Evolutionary conservation across 1,284 basidiomycete genomes (phyloP), one percentile per base, ranked within the genome.

Genomic region (Boletus mariae): DNA sequence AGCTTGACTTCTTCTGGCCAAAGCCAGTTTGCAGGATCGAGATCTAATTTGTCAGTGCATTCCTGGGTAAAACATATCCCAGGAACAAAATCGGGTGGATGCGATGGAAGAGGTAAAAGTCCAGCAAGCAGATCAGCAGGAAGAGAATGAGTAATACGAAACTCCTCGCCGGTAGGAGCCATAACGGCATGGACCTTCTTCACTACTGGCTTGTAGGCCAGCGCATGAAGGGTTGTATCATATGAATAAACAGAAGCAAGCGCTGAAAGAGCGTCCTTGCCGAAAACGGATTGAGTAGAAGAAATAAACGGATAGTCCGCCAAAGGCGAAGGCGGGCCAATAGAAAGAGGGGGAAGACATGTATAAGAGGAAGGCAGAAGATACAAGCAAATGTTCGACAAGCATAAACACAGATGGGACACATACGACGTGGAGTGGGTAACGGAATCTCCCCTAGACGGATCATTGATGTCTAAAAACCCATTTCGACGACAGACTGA

Each of bases 121-220:
- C 57, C 26, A 0, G 6, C 4, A 0, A 59, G 12, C 0, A 17
- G 53, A 3, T 59, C 6, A 0, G 37, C 17, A 0, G 46, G 44
- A 2, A 58, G 4, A 0, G 1, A 0, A 0, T 4, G 2, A 0
- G 26, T 4, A 0, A 52, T 34, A 0, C 5, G 11, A 11, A 26
- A 58, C n/a, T 56, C 37, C 20, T 45, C 26, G 1, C 3, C 11
- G 1, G 20, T 7, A 20, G 49, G 40, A 12, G 26, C 40, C 0
- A 34, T 5, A 0, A 53, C 45, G 0, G 15, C 8, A 0, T 4
- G 1, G 0, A 58, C 43, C 7, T 58, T 58, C 10, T 46, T 41
- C 0, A 34, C 7, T 0, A 58, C 41, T 0, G 28, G 56, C 6
- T 57, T 56, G 3, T 59, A 58, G 1, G 12, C 45, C 4, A 44